Evolutionary conservation across 75 land plant genomes (phyloP).

Genomic region (Azolla pinnata): DNA sequence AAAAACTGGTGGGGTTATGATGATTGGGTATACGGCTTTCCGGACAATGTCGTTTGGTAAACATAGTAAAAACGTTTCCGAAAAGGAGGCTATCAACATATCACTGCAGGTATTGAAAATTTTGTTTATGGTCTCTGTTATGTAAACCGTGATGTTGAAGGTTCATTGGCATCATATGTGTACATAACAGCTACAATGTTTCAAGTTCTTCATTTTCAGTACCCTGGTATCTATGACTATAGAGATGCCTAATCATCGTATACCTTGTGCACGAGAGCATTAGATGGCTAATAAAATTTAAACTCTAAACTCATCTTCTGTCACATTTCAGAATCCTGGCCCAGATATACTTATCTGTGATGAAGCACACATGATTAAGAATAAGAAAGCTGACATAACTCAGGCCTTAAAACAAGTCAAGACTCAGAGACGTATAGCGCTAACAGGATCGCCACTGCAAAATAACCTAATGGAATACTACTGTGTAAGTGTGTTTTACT

Average conservation of each 20-base stretch:
- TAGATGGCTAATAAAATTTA: too few relatives aligned
- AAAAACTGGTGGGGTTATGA: constrained; percentile 69
- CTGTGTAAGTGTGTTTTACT: constrained; percentile 59
- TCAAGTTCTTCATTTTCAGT: too few relatives aligned
- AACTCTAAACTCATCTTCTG: too few relatives aligned
- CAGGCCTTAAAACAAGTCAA: constrained; percentile 83
- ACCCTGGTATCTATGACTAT: too few relatives aligned
- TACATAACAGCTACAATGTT: too few relatives aligned
- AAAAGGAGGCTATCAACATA: constrained; percentile 39
- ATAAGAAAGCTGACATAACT: constrained; percentile 79
- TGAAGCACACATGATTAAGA: constrained; percentile 96
- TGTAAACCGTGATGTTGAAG: not conserved
- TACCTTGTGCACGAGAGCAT: too few relatives aligned
- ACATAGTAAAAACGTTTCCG: constrained; percentile 47
- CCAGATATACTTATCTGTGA: constrained; percentile 95
- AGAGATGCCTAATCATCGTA: too few relatives aligned
- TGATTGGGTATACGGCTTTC: constrained; percentile 89
- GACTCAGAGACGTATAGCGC: constrained; percentile 86
- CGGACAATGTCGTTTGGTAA: constrained; percentile 69
- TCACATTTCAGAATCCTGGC: constrained; percentile 74
- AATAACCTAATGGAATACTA: constrained; percentile 99
- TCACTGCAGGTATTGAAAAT: constrained; percentile 48
- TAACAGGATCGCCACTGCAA: constrained; percentile 96
- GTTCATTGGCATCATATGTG: too few relatives aligned
- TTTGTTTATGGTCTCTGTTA: not conserved